Base-by-base conservation (phyloP, 192 early-diverging fungal genomes). In the Lunasporangiospora selenospora region DNA sequence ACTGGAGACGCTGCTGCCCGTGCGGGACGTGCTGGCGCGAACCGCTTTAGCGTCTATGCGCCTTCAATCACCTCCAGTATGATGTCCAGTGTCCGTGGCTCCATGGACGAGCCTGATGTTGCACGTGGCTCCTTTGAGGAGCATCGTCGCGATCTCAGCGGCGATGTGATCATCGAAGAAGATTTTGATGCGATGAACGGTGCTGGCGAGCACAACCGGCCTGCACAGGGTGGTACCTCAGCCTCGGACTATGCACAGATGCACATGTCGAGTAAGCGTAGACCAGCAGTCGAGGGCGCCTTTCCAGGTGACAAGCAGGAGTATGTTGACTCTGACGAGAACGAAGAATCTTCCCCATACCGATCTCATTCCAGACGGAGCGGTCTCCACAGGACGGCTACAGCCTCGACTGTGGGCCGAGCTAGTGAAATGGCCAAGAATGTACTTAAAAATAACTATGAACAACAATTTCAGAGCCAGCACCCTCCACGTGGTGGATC, bases 61-160 rank as follows among this genome's bases (percentile, higher is more conserved):
- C 60, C 60, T 27, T 73, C 69, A 3, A 40, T 73, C 48, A 73
- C 69, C 24, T 73, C 69, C 37, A 73, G 69, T 31, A 73, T 73
- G 69, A 46, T 63, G 48, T 73, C 69, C 10, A 73, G 69, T 15
- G 34, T 45, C 13, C 59, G 69, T 27, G 69, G 54, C 32, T 73
- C 69, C 49, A 43, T 73, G 60, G 69, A 73, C 6, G 60, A 73
- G 7, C 19, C 44, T 6, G 59, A 52, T 21, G 29, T 16, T 6
- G 29, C 27, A n/a, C 51, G 66, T 6, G 55, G 44, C 1, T 30
- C 57, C 7, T 27, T 48, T 16, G 58, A 62, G 1, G 34, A 52
- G 0, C 36, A 44, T 9, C 43, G 36, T 30, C 32, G 18, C 16
- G 15, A 32, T 16, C 44, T 9, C 0, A 27, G 18, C 24, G 48